phyloP scores from a whole-genome alignment of 2,329 filamentous ascomycete genomes.

The Xylaria sp. region DNA sequence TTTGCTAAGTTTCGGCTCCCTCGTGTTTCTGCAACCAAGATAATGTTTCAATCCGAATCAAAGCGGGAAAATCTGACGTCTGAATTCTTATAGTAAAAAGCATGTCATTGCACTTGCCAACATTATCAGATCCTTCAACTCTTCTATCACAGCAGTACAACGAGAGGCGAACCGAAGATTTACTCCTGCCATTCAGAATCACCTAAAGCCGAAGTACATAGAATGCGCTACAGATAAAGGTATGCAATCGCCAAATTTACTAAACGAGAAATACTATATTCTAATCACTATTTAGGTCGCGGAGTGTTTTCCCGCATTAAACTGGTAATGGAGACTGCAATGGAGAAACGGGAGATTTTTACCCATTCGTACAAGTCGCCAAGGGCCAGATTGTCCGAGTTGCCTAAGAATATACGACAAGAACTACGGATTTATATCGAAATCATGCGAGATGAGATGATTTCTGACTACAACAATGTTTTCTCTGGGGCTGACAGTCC shows the following conservation, averaged over 20 bases:
- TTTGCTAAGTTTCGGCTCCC: too few relatives aligned
- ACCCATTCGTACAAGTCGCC: constrained; percentile 1
- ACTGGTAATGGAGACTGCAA: constrained; percentile 20
- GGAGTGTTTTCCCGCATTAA: constrained; percentile 39
- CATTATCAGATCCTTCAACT: constrained; percentile 14
- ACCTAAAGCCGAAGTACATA: constrained; percentile 28
- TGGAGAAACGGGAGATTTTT: constrained; percentile 18
- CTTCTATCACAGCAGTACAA: constrained; percentile 23
- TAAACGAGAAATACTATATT: neutral
- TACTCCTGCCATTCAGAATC: constrained; percentile 18
- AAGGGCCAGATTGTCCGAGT: constrained; percentile 13
- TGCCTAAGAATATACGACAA: constrained; percentile 24
- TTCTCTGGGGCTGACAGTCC: constrained; percentile 18
- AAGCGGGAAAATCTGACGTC: neutral
- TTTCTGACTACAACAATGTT: constrained; percentile 33
- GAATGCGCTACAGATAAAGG: constrained; percentile 26
- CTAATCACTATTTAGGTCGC: constrained; percentile 22
- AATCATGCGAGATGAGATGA: constrained; percentile 26
- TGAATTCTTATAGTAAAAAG: neutral
- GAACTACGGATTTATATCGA: constrained; percentile 15
- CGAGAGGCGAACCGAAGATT: constrained; percentile 34
- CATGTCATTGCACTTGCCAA: constrained; percentile 14
- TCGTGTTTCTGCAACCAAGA: neutral
- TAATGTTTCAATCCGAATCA: too few relatives aligned
- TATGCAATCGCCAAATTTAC: neutral